Conservation (phyloP, 331 rosid genomes). For the Dryas integrifolia region DNA sequence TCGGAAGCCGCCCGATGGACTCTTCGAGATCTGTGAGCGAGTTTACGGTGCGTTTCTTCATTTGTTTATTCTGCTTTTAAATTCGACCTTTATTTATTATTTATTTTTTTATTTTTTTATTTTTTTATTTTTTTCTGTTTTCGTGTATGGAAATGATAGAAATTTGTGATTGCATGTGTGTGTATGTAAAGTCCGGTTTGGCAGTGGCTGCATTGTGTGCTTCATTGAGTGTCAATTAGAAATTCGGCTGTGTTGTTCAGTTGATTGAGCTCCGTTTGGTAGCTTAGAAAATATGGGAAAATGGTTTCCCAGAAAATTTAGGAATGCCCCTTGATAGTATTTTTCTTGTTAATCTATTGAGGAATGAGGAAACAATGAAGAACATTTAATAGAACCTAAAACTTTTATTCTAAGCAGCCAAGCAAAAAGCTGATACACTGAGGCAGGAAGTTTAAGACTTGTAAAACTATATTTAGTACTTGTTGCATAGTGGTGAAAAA, state of each 20-base stretch:
- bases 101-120: background rate
- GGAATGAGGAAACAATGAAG: no score
- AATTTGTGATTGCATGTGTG: background rate
- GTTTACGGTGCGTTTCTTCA: slow-evolving; percentile 61
- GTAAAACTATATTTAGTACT: no score
- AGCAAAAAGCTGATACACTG: background rate
- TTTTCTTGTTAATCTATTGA: no score
- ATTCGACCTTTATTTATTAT: background rate
- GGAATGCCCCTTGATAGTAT: no score
- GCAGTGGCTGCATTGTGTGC: slow-evolving; percentile 5
- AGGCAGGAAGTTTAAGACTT: background rate
- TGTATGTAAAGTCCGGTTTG: background rate
- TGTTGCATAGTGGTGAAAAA: background rate
- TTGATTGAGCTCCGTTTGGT: slow-evolving; percentile 15
- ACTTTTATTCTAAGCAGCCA: no score
- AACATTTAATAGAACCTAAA: no score
- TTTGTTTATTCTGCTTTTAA: background rate
- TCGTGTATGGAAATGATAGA: background rate
- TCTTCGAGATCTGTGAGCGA: slow-evolving; percentile 83
- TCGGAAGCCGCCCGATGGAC: slow-evolving; percentile 90
- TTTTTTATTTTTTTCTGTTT: background rate
- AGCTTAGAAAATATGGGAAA: slow-evolving; percentile 26
- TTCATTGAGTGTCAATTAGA: background rate
- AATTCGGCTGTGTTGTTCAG: background rate
- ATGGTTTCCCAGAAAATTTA: background rate